A percentile compares a stretch with the other conserved stretches of the same genome.
phyloP scores from a whole-genome alignment of 1,284 basidiomycete species.

The Sanghuangporus sanghuang region DNA sequence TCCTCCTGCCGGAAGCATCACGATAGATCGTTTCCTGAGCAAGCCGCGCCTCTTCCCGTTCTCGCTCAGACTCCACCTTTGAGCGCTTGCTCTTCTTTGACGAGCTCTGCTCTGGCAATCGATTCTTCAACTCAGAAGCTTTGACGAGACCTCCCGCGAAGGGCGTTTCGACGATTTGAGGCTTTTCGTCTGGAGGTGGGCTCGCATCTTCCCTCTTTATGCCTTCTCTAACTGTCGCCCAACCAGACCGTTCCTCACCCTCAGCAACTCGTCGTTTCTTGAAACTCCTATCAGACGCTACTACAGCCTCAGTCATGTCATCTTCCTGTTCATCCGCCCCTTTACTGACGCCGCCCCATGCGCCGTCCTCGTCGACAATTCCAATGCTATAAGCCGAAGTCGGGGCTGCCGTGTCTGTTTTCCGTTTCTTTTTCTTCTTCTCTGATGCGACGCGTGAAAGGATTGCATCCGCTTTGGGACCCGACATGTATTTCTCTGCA shows the following conservation, averaged over 20 bases:
- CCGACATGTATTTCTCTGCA: constrained; percentile 91
- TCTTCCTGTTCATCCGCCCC: constrained; percentile 42
- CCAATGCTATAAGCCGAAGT: background rate
- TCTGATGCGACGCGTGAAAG: constrained; percentile 59
- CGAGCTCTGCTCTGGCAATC: constrained; percentile 32
- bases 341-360: constrained; percentile 41
- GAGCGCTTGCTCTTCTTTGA: constrained; percentile 27
- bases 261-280: constrained; percentile 56
- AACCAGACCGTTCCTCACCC: constrained; percentile 42
- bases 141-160: constrained; percentile 77
- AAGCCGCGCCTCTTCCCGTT: constrained; percentile 51
- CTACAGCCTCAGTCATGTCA: constrained; percentile 53
- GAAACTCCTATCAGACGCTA: constrained; percentile 66
- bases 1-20: constrained; percentile 82
- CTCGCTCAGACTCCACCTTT: constrained; percentile 35
- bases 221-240: constrained; percentile 51
- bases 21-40: constrained; percentile 93
- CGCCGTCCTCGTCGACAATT: constrained; percentile 58
- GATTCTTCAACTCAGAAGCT: constrained; percentile 52
- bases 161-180: constrained; percentile 52
- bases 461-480: constrained; percentile 95
- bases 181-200: constrained; percentile 65
- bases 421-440: constrained; percentile 73
- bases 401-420: constrained; percentile 44
- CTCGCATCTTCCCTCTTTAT: constrained; percentile 41